phyloP scores from a whole-genome alignment of 257 asterid genomes.

The Fraxinus pennsylvanica region DNA sequence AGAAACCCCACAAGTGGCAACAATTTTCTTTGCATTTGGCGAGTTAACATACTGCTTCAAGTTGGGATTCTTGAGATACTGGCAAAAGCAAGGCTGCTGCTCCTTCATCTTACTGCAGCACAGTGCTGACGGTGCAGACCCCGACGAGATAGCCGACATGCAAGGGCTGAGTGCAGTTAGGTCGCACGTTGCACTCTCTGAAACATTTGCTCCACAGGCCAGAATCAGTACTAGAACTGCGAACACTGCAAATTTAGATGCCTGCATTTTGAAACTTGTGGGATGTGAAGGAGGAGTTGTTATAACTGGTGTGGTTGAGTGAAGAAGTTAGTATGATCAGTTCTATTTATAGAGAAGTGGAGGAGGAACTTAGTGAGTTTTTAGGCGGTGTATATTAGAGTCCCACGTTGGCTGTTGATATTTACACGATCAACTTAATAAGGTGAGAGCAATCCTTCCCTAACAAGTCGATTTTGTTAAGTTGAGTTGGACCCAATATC shows the following conservation, averaged over 20 bases:
- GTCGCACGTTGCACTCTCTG: constrained; percentile 18
- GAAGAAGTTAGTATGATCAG: neutral
- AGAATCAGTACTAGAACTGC: neutral
- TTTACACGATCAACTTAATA: too few relatives aligned
- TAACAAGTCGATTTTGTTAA: too few relatives aligned
- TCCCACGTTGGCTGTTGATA: too few relatives aligned
- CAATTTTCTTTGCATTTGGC: constrained; percentile 10
- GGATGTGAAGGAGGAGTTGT: neutral
- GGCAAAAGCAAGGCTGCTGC: constrained; percentile 23
- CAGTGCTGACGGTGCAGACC: neutral
- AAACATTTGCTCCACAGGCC: constrained; percentile 6
- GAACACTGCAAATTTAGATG: neutral
- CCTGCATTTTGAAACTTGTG: neutral
- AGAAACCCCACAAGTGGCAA: constrained; percentile 10
- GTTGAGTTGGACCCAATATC: too few relatives aligned
- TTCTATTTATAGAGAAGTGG: neutral
- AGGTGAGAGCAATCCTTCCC: too few relatives aligned
- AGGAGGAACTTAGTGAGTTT: neutral
- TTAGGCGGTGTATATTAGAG: too few relatives aligned
- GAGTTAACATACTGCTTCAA: constrained; percentile 6
- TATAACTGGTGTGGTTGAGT: neutral
- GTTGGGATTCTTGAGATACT: constrained; percentile 13
- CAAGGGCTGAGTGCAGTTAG: constrained; percentile 5
- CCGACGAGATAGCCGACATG: neutral
- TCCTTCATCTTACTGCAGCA: constrained; percentile 20